Evolutionary conservation across 768 basidiomycete genomes (phyloP), one percentile per base, ranked within the genome.

Genomic region (Russula emetica): DNA sequence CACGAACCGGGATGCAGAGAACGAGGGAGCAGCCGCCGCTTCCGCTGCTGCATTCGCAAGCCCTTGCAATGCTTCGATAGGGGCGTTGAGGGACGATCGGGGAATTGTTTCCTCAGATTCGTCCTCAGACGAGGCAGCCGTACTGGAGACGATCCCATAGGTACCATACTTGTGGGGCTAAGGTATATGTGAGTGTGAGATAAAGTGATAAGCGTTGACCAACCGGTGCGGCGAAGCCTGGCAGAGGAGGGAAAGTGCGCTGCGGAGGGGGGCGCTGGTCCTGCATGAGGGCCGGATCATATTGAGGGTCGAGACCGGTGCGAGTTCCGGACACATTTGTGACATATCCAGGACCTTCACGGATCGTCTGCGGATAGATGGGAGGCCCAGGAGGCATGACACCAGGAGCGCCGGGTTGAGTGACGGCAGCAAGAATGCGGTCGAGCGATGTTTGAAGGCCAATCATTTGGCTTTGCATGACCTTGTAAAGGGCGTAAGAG

Each of bases 11-110:
- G 86, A 82, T 18, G 85, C 72, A 50, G 83, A 79, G 13, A 82
- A 71, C 45, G 90, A 89, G 9, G 90, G 84, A 4, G 83, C 90
- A 13, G 90, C 88, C 0, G 92, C 91, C 8, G 94, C 92, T 74
- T 96, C 94, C 30, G 92, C 94, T 7, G 95, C 95, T 1, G 94
- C 95, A 72, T 97, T 94, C 32, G 95, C 95, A 57, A 97, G 79
- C 3, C 93, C 92, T 72, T 97, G 93, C 40, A 98, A 78, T 14
- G 95, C 95, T 72, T 97, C 93, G 60, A 96, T 95, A 1, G 95
- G 95, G 1, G 94, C 93, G 66, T 90, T 93, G 66, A 97, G 78
- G 36, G 90, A 84, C 44, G 88, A 82, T 38, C 92, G 83, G 18
- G 93, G 90, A 14, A 95, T 78, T 0, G 92, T 88, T 57, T 94